Conservation (phyloP, 306 rosid genomes). For the Medicago arabica region DNA sequence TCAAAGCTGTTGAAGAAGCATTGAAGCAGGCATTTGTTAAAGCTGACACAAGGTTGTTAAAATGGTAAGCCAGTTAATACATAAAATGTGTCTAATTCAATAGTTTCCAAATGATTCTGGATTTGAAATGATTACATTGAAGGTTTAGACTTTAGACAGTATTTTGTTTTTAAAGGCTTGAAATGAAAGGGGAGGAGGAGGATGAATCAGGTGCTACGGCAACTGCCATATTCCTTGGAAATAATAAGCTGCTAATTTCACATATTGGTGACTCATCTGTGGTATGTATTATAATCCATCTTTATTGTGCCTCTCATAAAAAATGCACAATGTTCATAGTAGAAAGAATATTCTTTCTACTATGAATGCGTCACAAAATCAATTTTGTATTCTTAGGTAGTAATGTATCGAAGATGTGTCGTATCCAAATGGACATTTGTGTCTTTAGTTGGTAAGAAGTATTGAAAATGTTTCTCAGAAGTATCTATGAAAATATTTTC, state of each 20-base stretch:
- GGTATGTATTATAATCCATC: conserved; percentile 56
- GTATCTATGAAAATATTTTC: not conserved
- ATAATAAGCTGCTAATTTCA: conserved; percentile 70
- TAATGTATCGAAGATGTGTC: not conserved
- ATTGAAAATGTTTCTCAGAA: not conserved
- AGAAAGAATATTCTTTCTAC: not conserved
- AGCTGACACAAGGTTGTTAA: conserved; percentile 69
- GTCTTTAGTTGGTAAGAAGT: not conserved
- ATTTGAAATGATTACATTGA: conserved; percentile 50
- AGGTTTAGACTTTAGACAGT: conserved; percentile 72
- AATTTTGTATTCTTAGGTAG: not conserved
- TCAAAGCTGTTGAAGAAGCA: conserved; percentile 66
- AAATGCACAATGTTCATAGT: not conserved
- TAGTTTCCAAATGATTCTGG: conserved; percentile 46
- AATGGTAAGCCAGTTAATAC: conserved; percentile 57
- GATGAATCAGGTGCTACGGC: conserved; percentile 96
- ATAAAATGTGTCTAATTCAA: conserved; percentile 18
- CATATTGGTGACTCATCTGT: conserved; percentile 91
- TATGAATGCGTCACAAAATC: not conserved
- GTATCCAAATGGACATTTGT: not conserved
- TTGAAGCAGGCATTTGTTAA: conserved; percentile 72
- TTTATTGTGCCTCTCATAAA: not conserved
- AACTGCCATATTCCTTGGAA: conserved; percentile 70
- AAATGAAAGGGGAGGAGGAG: conserved; percentile 63
- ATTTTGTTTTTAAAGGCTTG: conserved; percentile 85